These are phyloP conservation scores for Oryza australiensis DNA, from an alignment of 176 grass and related monocot species.

Conservation along the genomic window DNA sequence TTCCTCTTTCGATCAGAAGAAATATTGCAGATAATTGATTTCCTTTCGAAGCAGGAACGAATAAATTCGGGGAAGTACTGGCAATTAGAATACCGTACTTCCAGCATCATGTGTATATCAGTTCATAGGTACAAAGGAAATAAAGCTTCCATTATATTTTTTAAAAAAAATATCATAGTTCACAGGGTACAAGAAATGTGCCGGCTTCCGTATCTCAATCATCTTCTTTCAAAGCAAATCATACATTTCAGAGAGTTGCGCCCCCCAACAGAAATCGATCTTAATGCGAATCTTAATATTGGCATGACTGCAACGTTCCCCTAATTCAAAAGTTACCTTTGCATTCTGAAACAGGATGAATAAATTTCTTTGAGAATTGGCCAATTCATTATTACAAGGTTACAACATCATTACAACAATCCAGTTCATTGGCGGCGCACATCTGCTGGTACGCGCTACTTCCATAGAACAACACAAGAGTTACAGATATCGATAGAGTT, in stretches of 20 bases:
- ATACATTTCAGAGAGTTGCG: neutral
- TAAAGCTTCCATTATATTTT: no score
- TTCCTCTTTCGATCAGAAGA: neutral
- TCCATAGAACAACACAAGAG: constrained; percentile 32
- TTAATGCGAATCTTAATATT: neutral
- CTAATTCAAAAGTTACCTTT: neutral
- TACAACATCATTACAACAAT: constrained; percentile 39
- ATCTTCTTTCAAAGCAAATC: neutral
- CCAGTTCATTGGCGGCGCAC: constrained; percentile 23
- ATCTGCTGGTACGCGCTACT: constrained; percentile 26
- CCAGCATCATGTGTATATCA: no score
- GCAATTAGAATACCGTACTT: no score
- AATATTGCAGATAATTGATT: neutral
- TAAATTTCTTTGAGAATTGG: constrained; percentile 23
- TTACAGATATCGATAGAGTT: constrained; percentile 39
- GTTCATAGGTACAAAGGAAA: no score
- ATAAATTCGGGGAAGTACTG: neutral
- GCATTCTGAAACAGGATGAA: neutral
- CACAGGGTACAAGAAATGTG: neutral
- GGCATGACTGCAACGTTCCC: no score
- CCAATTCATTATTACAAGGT: constrained; percentile 42
- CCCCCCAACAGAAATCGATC: neutral
- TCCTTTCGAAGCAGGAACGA: neutral
- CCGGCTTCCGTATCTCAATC: neutral
- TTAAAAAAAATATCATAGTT: no score